A percentile compares a stretch with the other conserved stretches of the same genome.
phyloP scores from a whole-genome alignment of 2,329 filamentous ascomycete genomes.

The Alternaria sp. region DNA sequence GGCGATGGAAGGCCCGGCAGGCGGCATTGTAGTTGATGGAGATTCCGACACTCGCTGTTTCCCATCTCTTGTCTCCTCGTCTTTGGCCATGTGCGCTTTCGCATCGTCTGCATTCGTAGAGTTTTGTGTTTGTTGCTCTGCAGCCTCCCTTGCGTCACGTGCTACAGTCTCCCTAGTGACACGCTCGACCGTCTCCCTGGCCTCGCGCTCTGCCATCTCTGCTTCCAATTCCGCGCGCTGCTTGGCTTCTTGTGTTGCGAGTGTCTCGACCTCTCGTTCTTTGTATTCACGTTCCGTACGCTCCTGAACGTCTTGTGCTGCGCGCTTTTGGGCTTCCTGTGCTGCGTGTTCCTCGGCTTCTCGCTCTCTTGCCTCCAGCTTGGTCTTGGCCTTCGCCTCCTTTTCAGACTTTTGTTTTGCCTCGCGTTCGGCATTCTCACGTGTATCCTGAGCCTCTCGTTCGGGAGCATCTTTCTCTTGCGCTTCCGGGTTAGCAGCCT shows the following conservation, averaged over 20 bases:
- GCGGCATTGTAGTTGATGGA: neutral
- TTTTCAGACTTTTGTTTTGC: neutral
- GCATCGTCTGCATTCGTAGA: neutral
- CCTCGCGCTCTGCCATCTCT: neutral
- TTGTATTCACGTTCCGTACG: neutral
- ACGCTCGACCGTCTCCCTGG: neutral
- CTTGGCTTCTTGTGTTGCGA: constrained; percentile 3
- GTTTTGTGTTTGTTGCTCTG: neutral
- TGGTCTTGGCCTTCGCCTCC: neutral
- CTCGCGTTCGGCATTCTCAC: neutral
- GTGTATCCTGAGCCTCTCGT: neutral
- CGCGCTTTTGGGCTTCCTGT: neutral
- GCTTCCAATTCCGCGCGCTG: neutral
- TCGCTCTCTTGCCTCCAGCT: neutral
- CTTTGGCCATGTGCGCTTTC: neutral
- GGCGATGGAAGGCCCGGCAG: neutral
- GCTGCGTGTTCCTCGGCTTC: neutral
- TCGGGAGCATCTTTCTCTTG: neutral
- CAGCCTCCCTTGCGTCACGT: neutral
- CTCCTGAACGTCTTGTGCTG: neutral
- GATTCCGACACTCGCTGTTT: neutral
- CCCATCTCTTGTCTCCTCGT: neutral
- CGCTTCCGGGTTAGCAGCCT: neutral
- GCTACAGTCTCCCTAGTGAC: neutral
- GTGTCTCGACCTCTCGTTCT: neutral